A percentile compares a stretch with the other conserved stretches of the same genome.
Conservation (phyloP, 495 filamentous ascomycete species). For the Margaritispora aquatica region DNA sequence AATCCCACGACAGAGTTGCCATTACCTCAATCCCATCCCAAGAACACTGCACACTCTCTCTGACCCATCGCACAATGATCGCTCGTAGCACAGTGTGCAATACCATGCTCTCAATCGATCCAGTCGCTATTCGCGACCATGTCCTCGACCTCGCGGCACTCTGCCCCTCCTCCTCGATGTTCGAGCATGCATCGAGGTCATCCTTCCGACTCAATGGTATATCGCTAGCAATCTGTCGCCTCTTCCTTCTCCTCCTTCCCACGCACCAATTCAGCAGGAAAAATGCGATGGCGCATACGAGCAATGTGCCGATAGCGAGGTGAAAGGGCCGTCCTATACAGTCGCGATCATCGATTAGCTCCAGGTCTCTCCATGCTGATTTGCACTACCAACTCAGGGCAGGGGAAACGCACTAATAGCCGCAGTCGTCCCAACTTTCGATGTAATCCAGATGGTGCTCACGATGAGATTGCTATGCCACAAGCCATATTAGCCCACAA, state of each 20-base stretch:
- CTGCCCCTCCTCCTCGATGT: background rate
- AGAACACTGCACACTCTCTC: conserved; percentile 7
- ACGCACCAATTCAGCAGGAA: background rate
- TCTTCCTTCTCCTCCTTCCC: background rate
- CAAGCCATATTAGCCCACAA: no score
- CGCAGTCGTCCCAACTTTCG: background rate
- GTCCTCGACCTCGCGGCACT: background rate
- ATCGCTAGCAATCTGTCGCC: no score
- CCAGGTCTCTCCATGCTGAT: background rate
- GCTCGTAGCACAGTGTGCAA: background rate
- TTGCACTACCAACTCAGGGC: background rate
- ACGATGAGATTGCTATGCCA: background rate
- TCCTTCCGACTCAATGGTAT: background rate
- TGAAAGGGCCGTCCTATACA: background rate
- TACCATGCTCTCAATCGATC: background rate
- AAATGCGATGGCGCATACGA: background rate
- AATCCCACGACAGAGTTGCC: no score
- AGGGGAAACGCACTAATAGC: background rate
- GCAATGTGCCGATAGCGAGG: background rate
- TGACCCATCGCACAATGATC: background rate
- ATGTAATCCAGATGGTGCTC: background rate
- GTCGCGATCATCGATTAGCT: background rate
- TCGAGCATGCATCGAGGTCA: background rate
- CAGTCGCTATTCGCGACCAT: background rate
- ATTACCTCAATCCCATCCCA: conserved; percentile 14